These are phyloP conservation scores for Breviolum minutum DNA, from an alignment of 73 alveolate genomes.

Conservation along the genomic window DNA sequence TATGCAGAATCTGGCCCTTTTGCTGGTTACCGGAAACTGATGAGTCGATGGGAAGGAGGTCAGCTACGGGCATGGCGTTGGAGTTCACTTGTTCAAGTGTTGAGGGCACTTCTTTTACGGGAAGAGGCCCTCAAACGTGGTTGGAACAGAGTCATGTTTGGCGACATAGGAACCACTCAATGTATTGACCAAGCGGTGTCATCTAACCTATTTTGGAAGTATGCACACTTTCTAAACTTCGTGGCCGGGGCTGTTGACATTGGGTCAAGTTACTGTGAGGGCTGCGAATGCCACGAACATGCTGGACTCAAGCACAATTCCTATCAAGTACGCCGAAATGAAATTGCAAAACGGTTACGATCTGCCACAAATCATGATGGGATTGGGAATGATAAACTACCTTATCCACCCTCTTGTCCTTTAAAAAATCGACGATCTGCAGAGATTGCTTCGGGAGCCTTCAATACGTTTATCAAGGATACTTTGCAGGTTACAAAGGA, in stretches of 20 bases:
- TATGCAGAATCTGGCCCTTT: background rate
- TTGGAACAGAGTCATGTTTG: background rate
- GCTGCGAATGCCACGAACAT: constrained; percentile 1
- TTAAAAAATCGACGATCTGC: background rate
- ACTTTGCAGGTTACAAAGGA: background rate
- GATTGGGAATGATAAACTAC: background rate
- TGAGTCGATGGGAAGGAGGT: background rate
- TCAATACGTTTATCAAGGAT: background rate
- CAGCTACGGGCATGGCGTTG: background rate
- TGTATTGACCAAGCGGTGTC: background rate
- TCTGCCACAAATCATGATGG: background rate
- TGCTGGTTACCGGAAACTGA: background rate
- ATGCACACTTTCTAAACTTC: background rate
- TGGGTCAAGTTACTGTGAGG: constrained; percentile 10
- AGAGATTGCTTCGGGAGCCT: constrained; percentile 11
- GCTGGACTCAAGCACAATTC: background rate
- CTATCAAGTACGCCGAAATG: background rate
- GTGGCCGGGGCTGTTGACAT: constrained; percentile 1
- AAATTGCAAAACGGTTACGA: background rate
- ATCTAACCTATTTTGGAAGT: background rate
- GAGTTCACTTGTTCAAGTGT: background rate
- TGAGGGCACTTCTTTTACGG: background rate
- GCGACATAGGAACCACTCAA: background rate
- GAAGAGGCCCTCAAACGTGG: background rate
- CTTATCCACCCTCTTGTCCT: constrained; percentile 1